Evolutionary conservation across 208 protist genomes (phyloP), one percentile per base, ranked within the genome.

Genomic region (Kentomonas sorsogonicus): DNA sequence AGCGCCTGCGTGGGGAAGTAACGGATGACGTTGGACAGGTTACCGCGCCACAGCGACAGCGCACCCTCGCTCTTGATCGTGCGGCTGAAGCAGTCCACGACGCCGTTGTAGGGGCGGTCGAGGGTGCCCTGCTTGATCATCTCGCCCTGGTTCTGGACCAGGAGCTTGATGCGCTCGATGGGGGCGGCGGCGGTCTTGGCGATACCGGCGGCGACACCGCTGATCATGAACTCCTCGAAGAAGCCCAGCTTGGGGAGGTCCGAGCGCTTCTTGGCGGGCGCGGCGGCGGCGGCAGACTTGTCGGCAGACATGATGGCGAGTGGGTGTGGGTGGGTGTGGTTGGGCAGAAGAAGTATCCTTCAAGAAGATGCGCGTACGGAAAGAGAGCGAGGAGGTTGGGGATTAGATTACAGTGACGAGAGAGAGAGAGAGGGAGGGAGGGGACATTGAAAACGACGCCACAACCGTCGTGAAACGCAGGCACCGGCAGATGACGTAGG

Each of bases 1-100:
- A 98, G 85, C 23, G 96, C 97, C 86, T 99, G 97, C 34, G 96
- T 98, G 51, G 97, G 97, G 87, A 98, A 98, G 89, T 99, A 99
- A 55, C 97, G 93, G 56, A 99, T 70, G 16, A 98, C 78, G 77
- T 99, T 98, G 30, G 95, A 89, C 20, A 94, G 55, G 91, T 99
- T 99, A 54, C 97, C 97, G 66, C 97, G 89, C 96, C 97, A 99
- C 58, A 99, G 92, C 25, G 97, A 63, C 34, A 69, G 66, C 31
- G 98, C 45, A 64, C 97, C 97, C 83, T 99, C 79, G 59, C 96
- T 94, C 44, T 53, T 69, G 38, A 82, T 26, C 36, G 98, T 96
- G 59, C 96, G 93, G 18, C 25, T 60, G 72, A 98, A 96, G 86
- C 94, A 98, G 79, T 98, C 87, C 34, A 79, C 34, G 52, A 98